Base-by-base conservation (phyloP, 2,329 filamentous ascomycete genomes). In the Bipolaris oryzae region DNA sequence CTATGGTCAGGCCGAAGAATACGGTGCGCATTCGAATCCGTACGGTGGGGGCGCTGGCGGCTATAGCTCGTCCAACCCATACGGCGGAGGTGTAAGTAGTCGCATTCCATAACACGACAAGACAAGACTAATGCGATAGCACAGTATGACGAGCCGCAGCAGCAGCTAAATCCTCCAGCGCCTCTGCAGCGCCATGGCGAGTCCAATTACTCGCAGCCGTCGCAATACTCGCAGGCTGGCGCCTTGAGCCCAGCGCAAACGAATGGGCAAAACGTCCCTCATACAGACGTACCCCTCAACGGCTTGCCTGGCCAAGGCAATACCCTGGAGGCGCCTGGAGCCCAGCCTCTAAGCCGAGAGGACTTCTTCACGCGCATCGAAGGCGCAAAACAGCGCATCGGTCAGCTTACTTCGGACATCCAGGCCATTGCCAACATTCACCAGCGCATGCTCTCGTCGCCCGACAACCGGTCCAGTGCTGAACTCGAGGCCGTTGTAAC, bases 351-450 rank as follows among this genome's bases (percentile, higher is more conserved):
- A 68, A 82, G 82, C 51, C 86, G 88, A 72, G 80, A 84, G 61
- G 88, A 90, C 62, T 92, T 90, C 78, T 83, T 92, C 62, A 75
- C 80, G 67, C 87, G 87, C 75, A 85, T 91, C 63, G 81, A 86
- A 67, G 84, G 82, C 66, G 82, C 88, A 58, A 89, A 89, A 76
- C 80, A 83, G 66, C 84, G 90, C 66, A 90, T 93, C 74, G 81
- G 84, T 58, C 82, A 82, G 44, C 82, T 93, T 54, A 86, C 85
- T n/a, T 80, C 78, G 42, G 86, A 88, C 70, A 85, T 93, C 69
- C 82, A 86, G 67, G 79, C 86, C 67, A 90, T 93, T 64, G 85
- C 84, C 42, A 83, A 83, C 54, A 81, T 90, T 52, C 89, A 93
- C 77, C 88, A 91, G 80, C 87, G 87, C 71, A 83, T 88, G 21